These are phyloP conservation scores for Beauveria rudraprayagi DNA, from an alignment of 2,329 filamentous ascomycete species.

Conservation along the genomic window DNA sequence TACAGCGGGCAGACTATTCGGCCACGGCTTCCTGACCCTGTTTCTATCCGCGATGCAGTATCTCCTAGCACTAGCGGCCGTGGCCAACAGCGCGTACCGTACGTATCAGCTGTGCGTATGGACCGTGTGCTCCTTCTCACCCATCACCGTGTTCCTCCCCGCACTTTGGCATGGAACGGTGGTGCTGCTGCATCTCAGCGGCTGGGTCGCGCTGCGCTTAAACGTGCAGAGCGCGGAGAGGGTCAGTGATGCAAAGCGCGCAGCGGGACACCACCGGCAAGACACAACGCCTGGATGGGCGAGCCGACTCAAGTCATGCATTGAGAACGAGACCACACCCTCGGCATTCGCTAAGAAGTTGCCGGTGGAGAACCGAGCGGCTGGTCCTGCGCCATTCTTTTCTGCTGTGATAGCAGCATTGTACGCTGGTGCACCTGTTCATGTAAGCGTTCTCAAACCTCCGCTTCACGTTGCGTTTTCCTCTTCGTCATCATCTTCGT, in stretches of 20 bases:
- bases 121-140: conserved; percentile 2
- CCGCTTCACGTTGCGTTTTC: not conserved
- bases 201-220: not conserved
- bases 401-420: not conserved
- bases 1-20: not conserved
- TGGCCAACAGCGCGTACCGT: conserved; percentile 3
- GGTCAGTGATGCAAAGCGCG: not conserved
- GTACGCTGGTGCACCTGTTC: not conserved
- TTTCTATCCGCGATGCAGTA: not conserved
- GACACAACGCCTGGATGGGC: not conserved
- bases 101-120: conserved; percentile 6
- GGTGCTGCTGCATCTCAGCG: not conserved
- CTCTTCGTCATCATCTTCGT: too few species aligned
- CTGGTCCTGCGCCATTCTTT: conserved; percentile 1
- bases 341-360: not conserved
- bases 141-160: not conserved
- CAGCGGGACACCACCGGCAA: not conserved
- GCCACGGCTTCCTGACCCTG: not conserved
- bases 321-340: not conserved
- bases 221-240: not conserved
- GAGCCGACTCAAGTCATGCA: not conserved
- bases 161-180: not conserved
- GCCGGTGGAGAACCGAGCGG: not conserved
- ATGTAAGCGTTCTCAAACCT: not conserved
- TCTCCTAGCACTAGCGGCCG: not conserved